phyloP scores from a whole-genome alignment of 768 basidiomycete genomes.

The Leccinum obscurum region DNA sequence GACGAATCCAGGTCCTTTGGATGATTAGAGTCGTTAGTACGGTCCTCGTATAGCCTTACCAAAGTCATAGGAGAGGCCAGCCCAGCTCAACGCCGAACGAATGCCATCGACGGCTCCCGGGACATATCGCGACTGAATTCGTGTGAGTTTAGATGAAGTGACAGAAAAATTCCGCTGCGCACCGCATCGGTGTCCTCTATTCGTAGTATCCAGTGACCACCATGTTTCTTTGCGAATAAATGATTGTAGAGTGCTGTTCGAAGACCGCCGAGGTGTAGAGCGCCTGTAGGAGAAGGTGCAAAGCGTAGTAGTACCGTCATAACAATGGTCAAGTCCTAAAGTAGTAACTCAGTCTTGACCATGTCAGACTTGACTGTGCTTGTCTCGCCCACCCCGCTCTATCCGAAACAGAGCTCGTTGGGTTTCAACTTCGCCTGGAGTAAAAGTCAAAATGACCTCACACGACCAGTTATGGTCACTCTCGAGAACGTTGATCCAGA shows the following conservation, averaged over 20 bases:
- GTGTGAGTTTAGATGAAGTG: not conserved
- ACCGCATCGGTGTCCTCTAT: constrained; percentile 97
- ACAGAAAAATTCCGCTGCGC: constrained; percentile 26
- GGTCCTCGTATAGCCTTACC: constrained; percentile 47
- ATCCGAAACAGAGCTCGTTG: constrained; percentile 22
- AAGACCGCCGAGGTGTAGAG: constrained; percentile 91
- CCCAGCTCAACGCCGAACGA: constrained; percentile 78
- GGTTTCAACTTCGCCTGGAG: constrained; percentile 32
- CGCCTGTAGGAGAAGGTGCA: constrained; percentile 96
- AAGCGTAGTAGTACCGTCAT: constrained; percentile 77
- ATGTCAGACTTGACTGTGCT: constrained; percentile 36
- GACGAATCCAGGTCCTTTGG: constrained; percentile 74
- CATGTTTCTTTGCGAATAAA: constrained; percentile 74
- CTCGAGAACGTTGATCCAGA: constrained; percentile 29
- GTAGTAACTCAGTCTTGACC: not conserved
- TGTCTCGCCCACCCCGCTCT: constrained; percentile 31
- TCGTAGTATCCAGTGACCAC: constrained; percentile 88
- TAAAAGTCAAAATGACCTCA: constrained; percentile 29
- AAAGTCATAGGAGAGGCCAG: constrained; percentile 87
- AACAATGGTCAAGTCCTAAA: not conserved
- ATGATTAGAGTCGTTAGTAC: constrained; percentile 5
- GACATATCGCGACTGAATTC: constrained; percentile 68
- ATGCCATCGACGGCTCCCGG: constrained; percentile 85
- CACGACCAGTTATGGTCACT: constrained; percentile 33
- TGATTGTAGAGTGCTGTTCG: constrained; percentile 94